Evolutionary conservation across 2,329 filamentous ascomycete genomes (phyloP), one percentile per base, ranked within the genome.

Genomic region (Nectriaceae sp.): DNA sequence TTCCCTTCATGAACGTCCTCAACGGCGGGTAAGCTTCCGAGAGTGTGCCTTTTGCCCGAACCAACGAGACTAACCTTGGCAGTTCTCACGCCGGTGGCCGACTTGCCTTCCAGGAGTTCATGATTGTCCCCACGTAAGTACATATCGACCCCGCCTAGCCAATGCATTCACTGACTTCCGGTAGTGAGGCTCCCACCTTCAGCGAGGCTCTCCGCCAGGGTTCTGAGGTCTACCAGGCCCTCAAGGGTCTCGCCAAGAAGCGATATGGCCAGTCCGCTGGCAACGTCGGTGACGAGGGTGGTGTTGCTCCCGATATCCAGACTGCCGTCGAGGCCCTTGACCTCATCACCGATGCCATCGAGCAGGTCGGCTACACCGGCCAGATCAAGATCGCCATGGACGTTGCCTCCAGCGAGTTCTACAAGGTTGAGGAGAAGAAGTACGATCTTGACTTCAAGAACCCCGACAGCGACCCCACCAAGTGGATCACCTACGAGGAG

Each of bases 361-460:
- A 97, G 77, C 77, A 91, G 77, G 89, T 93, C 60, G 94, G 94
- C 62, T 97, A 99, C 83, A 91, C 88, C 51, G 94, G 93, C 75
- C 81, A 94, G 83, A 87, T 99, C 74, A 90, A 96, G 75, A 99
- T 99, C 67, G 94, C 94, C 72, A 96, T 99, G 91, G 94, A 99
- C 69, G 93, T 97, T 71, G 94, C 94, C 60, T 97, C 94, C 60
- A 96, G 89, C 81, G 94, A 99, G 77, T 99, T 99, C 84, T 99
- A 99, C 88, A 97, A 97, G 82, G 75, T 80, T 67, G 90, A 94
- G 44, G 93, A 79, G 72, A 97, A 97, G 89, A 97, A 97, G 84
- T 99, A 99, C 84, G 94, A 99, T 72, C 84, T 99, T 60, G 94
- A 97, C 87, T 99, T 97, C 90, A 97, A 99, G 90, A 99, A 99